These are phyloP conservation scores for Penicillium sp. DNA, from an alignment of 2,329 filamentous ascomycete genomes.

Conservation along the genomic window DNA sequence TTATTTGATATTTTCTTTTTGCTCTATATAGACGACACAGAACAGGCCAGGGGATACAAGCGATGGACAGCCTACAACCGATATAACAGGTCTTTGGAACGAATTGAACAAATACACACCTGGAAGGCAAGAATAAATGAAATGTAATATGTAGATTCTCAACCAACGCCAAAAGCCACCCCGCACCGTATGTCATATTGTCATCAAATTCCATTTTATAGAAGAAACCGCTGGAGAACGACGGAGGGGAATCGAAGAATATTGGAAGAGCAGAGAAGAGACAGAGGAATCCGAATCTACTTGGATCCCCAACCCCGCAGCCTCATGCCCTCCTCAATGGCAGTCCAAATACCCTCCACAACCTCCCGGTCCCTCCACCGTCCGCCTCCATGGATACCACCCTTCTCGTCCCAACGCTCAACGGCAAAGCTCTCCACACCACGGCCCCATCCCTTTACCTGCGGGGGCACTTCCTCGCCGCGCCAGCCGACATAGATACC, in stretches of 20 bases:
- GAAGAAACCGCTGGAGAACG: neutral
- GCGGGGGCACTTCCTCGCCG: constrained; percentile 74
- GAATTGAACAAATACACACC: neutral
- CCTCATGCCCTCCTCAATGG: constrained; percentile 84
- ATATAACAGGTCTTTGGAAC: too few relatives aligned
- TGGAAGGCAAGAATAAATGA: neutral
- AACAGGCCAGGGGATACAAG: too few relatives aligned
- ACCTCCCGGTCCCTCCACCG: constrained; percentile 88
- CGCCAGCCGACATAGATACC: constrained; percentile 91
- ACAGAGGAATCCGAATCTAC: constrained; percentile 6
- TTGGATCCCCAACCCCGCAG: constrained; percentile 69
- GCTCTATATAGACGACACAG: too few relatives aligned
- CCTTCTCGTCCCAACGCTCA: constrained; percentile 72
- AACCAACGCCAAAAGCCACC: neutral
- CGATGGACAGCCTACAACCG: too few relatives aligned
- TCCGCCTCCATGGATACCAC: constrained; percentile 34
- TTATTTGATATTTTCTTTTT: too few relatives aligned
- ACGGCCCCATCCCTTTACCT: constrained; percentile 79
- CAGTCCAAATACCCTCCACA: constrained; percentile 88
- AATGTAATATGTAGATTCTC: neutral
- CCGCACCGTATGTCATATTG: neutral
- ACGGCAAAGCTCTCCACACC: constrained; percentile 75
- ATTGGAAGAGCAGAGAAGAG: neutral
- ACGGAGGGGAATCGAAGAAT: neutral
- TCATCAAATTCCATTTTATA: neutral